Percentiles rank a stretch among this genome's conserved stretches.
Evolutionary conservation across 306 rosid species (phyloP).

Genomic region (peach (Prunus persica)): Prunus_persica_NCBIv2 NC_034016.1:1979501-1980000

Average conservation of each 20-base stretch:
- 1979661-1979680: not conserved
- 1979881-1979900: not conserved
- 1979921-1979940: not conserved
- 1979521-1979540: no score
- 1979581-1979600: no score
- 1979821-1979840: not conserved
- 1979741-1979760: conserved; percentile 67
- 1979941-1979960: not conserved
- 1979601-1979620: no score
- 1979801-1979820: conserved; percentile 72
- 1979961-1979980: no score
- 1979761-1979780: conserved; percentile 77
- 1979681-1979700: conserved; percentile 78
- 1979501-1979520: no score
- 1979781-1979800: conserved; percentile 66
- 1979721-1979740: conserved; percentile 76
- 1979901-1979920: not conserved
- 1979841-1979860: not conserved
- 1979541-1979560: no score
- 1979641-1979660: not conserved
- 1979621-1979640: no score
- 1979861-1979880: not conserved
- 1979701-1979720: conserved; percentile 12
- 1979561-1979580: no score
- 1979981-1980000: no score